Percentiles rank a stretch among this genome's conserved stretches.
These are phyloP conservation scores for Podospora anserina DNA, from an alignment of 495 filamentous ascomycete genomes.

Conservation along the genomic window DNA sequence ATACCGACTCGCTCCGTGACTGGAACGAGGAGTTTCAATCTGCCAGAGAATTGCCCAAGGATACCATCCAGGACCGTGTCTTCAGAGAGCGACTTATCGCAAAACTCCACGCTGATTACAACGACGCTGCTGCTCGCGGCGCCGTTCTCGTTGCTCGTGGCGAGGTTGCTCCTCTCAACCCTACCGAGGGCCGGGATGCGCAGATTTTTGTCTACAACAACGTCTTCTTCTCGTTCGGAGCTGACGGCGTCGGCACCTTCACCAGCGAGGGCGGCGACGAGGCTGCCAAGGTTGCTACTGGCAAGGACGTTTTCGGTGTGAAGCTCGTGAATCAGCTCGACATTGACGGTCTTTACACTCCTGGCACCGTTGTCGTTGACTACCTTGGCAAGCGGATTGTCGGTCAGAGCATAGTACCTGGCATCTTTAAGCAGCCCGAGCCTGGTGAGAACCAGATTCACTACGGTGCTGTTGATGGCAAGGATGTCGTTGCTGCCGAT, in stretches of 20 bases:
- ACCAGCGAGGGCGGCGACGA: constrained; percentile 95
- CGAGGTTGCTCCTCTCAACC: constrained; percentile 94
- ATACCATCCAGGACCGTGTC: constrained; percentile 90
- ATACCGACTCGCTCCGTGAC: constrained; percentile 87
- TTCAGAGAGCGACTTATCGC: constrained; percentile 91
- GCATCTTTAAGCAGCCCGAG: constrained; percentile 98
- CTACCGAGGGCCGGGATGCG: constrained; percentile 85
- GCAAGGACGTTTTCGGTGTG: constrained; percentile 93
- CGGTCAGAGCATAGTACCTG: constrained; percentile 96
- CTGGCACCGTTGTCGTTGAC: constrained; percentile 94
- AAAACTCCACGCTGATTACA: constrained; percentile 97
- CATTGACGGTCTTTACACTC: constrained; percentile 87
- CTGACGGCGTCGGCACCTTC: constrained; percentile 96
- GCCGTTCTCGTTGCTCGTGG: constrained; percentile 91
- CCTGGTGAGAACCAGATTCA: constrained; percentile 98
- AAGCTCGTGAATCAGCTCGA: constrained; percentile 95
- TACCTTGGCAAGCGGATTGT: constrained; percentile 97
- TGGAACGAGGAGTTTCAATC: constrained; percentile 99
- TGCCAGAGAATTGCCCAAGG: constrained; percentile 86
- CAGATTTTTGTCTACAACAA: constrained; percentile 99
- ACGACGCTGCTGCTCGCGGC: constrained; percentile 87
- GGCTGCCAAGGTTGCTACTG: constrained; percentile 91
- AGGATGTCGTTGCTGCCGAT: constrained; percentile 88
- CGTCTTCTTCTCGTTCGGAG: constrained; percentile 98
- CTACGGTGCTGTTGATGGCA: constrained; percentile 97